Base-by-base conservation (phyloP, 495 filamentous ascomycete genomes). In the Podospora comata region DNA sequence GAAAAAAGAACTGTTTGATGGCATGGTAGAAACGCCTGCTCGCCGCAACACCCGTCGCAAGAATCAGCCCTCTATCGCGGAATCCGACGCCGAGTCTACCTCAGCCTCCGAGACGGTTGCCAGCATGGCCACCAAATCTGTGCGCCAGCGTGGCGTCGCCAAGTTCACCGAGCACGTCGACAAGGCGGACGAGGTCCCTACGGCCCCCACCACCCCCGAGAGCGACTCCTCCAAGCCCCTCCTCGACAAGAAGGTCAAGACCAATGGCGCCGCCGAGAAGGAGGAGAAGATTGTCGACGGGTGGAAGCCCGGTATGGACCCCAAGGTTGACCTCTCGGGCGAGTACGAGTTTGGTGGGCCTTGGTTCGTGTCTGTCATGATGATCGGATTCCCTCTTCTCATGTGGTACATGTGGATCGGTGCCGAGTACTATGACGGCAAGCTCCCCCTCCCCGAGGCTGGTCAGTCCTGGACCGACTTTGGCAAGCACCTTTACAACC, bases 331-430 rank as follows among this genome's bases (percentile, higher is more conserved):
- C 79, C 83, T 87, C 75, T 92, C 89, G 62, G 91, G 89, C 60
- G 84, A 91, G 66, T 92, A 90, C 75, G 95, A 99, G 74, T 97
- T 99, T 74, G 92, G 93, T 67, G 95, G 95, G 67, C 88, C 91
- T 2, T 80, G 80, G 61, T 94, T 94, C 65, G 88, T 92, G 27
- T 77, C 81, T 23, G 82, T 88, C 64, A 92, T 96, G 87, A 99
- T 99, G 92, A 83, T 95, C 68, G 89, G 88, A 60, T 99, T 97
- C 79, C 95, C 95, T 15, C 48, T 90, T 57, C 83, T 99, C 69
- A 99, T 99, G 95, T 97, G 90, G 83, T 97, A 97, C 82, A 94
- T 99, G 92, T 99, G 94, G 94, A 89, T 96, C 76, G 95, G 95
- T 32, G 91, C 94, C 54, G 92, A 88, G 59, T 94, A 93, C 79